Conservation (phyloP, 1,139 yeast genomes). For the Yamadazyma triangularis region DNA sequence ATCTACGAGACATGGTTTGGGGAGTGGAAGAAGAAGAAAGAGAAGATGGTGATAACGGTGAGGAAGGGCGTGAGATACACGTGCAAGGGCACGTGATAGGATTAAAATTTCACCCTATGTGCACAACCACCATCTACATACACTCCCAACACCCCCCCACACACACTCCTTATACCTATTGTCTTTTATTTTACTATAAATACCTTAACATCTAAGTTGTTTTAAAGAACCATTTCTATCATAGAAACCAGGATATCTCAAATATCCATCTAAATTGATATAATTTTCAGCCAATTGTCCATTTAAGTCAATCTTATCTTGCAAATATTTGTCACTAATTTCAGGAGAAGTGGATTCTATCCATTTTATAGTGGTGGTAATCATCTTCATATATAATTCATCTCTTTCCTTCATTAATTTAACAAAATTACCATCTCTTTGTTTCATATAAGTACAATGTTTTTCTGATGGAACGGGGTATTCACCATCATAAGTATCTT, state of each 20-base stretch:
- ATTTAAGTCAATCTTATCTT: constrained; percentile 32
- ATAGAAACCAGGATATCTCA: constrained; percentile 34
- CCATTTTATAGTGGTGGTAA: constrained; percentile 40
- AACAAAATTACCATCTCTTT: constrained; percentile 21
- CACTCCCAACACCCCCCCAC: not conserved
- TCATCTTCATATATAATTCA: constrained; percentile 22
- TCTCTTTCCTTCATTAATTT: constrained; percentile 30
- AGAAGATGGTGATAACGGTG: too few species aligned
- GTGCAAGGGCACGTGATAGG: not conserved
- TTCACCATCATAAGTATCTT: constrained; percentile 21
- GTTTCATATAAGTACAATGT: constrained; percentile 24
- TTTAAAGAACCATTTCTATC: constrained; percentile 31
- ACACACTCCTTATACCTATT: not conserved
- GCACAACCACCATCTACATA: too few species aligned
- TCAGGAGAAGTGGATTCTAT: constrained; percentile 38
- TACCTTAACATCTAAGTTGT: constrained; percentile 3
- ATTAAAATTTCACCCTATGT: too few species aligned
- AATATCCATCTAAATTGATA: constrained; percentile 35
- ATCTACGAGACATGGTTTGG: constrained; percentile 11
- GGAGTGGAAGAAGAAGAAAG: not conserved
- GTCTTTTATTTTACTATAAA: too few species aligned
- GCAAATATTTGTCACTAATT: constrained; percentile 35
- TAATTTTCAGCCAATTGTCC: constrained; percentile 29
- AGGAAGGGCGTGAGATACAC: not conserved
- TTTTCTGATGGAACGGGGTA: constrained; percentile 28